Base-by-base conservation (phyloP, 768 basidiomycete genomes). In the Suillus placidus region DNA sequence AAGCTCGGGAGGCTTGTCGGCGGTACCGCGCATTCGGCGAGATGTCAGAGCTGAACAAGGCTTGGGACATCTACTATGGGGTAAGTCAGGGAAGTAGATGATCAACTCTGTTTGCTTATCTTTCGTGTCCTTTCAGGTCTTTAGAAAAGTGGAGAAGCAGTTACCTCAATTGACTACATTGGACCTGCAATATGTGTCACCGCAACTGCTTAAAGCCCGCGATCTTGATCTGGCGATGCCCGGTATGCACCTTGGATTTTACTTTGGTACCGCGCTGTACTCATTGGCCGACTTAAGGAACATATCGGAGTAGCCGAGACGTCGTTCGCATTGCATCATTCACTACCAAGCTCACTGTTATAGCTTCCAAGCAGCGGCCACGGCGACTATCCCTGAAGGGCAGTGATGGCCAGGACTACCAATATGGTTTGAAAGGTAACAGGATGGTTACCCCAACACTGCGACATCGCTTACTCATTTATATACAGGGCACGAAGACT, bases 51-150 rank as follows among this genome's bases (percentile, higher is more conserved):
- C 80, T 99, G 56, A 97, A 99, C 74, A 94, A 92, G 73, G 97
- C 97, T 38, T 99, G 97, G 97, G 97, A 99, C 72, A 95, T 98
- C 34, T 99, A 99, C 78, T 99, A 98, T 72, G 88, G 88, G 57
- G 95, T 94, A 73, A 68, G 89, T 76, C n/a, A 26, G 5, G 43
- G 10, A 14, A 49, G 37, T 40, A 43, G 16, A 20, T 26, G 61
- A 62, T 43, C 23, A 14, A 58, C 40, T 42, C 43, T 65, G 26
- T 69, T 60, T 51, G 43, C 35, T 52, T 38, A 55, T 66, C 14
- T 14, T 18, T 35, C 12, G 18, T 42, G 18, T 57, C 20, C 49
- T 52, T 47, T 7, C 68, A 96, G 93, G 92, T 98, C 38, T 99
- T 99, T 84, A 93, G 94, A 78, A 94, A 93, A 76, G 89, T 99